Evolutionary conservation across 345 rosid genomes (phyloP), one percentile per base, ranked within the genome.

Genomic region (Triadica sebifera): DNA sequence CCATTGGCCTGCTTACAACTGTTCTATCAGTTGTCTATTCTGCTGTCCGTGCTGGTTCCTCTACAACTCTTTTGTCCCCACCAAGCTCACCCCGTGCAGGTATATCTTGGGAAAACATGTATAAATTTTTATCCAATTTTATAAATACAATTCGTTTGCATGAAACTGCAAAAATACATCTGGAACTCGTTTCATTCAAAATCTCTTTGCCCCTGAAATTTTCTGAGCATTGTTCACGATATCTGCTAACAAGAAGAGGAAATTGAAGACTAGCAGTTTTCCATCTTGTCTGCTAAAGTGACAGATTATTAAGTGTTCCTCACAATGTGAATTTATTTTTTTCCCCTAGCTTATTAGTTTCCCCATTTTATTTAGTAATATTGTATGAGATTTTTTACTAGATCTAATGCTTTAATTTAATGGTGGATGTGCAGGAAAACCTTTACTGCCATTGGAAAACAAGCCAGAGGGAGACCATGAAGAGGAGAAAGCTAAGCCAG

Each of bases 11-110:
- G 77, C 79, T 93, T 62, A 91, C 98, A 47, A 90, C 99, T 75
- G 89, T 91, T 73, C 87, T 93, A 0, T 96, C 98, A 66, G 99
- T 96, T 19, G 96, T 93, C 34, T 96, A 96, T 73, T 96, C 99
- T 10, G 98, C 99, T 56, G 97, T 96, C 38, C 96, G 99, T 71
- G 99, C 96, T 77, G 99, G 99, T 24, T 96, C 99, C 71, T 96
- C 98, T 57, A 90, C 96, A 0, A 87, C 93, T 43, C 84, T 96
- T 78, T 91, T 93, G 67, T 87, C 96, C 52, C 84, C 93, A 64
- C 96, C 99, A 74, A 88, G 87, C 80, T 96, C 99, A 67, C 98
- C 98, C 62, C 95, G 91, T 24, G 94, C 93, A 79, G 99, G 98
- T 90, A 85, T 56, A 3, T 51, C 41, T 38, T 39, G 53, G 19